phyloP scores from a whole-genome alignment of 495 filamentous ascomycete species.

The Bombardia bombarda region DNA sequence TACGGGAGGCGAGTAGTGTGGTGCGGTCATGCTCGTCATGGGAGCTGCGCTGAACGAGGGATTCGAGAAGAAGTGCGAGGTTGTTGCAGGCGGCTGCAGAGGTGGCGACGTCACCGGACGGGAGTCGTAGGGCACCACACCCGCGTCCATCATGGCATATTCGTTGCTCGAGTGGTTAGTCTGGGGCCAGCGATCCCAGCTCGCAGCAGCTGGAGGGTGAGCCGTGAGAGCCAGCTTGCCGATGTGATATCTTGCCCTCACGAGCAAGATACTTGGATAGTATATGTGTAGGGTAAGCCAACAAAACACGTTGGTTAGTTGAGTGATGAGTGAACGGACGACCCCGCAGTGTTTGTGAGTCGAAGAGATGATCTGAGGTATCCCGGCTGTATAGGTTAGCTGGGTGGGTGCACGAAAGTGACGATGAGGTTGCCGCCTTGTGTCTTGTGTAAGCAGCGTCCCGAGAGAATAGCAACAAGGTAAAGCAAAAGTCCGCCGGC shows the following conservation, averaged over 20 bases:
- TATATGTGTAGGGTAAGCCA: no score
- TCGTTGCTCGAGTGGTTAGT: conserved; percentile 23
- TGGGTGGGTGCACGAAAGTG: background rate
- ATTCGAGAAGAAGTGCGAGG: conserved; percentile 26
- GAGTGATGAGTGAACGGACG: background rate
- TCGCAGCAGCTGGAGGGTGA: conserved; percentile 20
- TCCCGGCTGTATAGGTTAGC: background rate
- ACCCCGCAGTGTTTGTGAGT: background rate
- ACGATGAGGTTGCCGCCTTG: background rate
- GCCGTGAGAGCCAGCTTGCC: conserved; percentile 32
- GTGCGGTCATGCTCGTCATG: conserved; percentile 25
- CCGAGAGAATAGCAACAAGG: background rate
- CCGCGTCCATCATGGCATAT: conserved; percentile 30
- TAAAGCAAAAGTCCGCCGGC: background rate
- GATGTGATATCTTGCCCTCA: conserved; percentile 4
- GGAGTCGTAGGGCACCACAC: conserved; percentile 28
- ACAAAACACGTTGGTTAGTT: no score
- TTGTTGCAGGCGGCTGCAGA: conserved; percentile 20
- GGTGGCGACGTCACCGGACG: conserved; percentile 17
- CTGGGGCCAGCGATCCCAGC: conserved; percentile 37
- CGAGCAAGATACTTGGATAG: conserved; percentile 3
- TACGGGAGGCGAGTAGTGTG: conserved; percentile 21
- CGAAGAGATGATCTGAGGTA: background rate
- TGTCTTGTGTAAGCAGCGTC: background rate
- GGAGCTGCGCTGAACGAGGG: conserved; percentile 26